Percentiles rank a stretch among this genome's conserved stretches.
These are phyloP conservation scores for Arthrobotrys conoides DNA, from an alignment of 2,329 filamentous ascomycete genomes.

Conservation along the genomic window DNA sequence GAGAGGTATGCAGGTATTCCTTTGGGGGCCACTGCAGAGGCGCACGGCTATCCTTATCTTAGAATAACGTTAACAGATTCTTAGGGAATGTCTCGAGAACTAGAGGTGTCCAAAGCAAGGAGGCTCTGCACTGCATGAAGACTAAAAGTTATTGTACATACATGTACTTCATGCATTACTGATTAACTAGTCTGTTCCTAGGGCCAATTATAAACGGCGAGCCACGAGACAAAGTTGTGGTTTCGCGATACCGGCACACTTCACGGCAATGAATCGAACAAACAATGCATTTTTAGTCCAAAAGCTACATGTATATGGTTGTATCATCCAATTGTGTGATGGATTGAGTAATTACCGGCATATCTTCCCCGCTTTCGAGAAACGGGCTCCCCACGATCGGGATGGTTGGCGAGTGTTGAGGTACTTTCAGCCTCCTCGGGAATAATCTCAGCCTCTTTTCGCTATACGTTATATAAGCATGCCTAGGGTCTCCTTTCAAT, in stretches of 20 bases:
- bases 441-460: slow-evolving; percentile 3
- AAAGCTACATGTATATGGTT: no score
- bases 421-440: not conserved
- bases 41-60: no score
- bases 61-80: not conserved
- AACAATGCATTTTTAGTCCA: not conserved
- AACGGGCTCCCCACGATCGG: not conserved
- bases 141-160: not conserved
- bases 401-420: not conserved
- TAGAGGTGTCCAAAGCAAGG: not conserved
- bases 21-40: not conserved
- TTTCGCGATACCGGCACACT: not conserved
- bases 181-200: not conserved
- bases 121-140: not conserved
- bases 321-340: not conserved
- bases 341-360: not conserved
- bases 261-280: slow-evolving; percentile 1
- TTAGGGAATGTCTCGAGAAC: not conserved
- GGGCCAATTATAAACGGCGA: not conserved
- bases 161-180: not conserved
- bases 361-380: not conserved
- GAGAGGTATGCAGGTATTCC: slow-evolving; percentile 5
- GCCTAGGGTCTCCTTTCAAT: not conserved
- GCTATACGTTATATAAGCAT: not conserved
- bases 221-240: not conserved